These are phyloP conservation scores for Alternaria sp. DNA, from an alignment of 2,329 filamentous ascomycete species.

Conservation along the genomic window DNA sequence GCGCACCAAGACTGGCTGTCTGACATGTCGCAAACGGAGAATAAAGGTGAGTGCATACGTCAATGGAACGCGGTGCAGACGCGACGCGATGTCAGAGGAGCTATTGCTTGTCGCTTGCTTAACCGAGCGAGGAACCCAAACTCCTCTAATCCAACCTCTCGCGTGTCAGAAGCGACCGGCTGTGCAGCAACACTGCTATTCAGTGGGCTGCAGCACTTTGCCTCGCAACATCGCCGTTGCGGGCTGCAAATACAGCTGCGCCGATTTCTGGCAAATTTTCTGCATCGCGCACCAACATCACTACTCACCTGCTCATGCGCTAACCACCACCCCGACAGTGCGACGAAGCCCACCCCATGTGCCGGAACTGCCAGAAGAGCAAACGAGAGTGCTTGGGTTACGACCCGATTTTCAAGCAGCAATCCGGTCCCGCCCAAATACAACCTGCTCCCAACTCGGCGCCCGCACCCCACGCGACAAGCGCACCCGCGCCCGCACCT, in stretches of 20 bases:
- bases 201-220: not conserved
- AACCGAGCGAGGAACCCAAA: slow-evolving; percentile 48
- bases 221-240: not conserved
- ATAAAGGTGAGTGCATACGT: slow-evolving; percentile 67
- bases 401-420: slow-evolving; percentile 84
- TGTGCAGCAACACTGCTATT: not conserved
- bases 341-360: slow-evolving; percentile 92
- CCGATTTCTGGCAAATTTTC: slow-evolving; percentile 1
- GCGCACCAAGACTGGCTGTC: slow-evolving; percentile 75
- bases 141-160: slow-evolving; percentile 18
- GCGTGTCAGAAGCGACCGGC: slow-evolving; percentile 1
- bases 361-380: slow-evolving; percentile 87
- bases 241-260: not conserved
- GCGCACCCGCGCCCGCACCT: slow-evolving; percentile 41
- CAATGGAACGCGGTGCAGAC: slow-evolving; percentile 35
- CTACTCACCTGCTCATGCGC: slow-evolving; percentile 21
- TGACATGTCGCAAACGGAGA: slow-evolving; percentile 64
- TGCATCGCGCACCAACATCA: slow-evolving; percentile 5
- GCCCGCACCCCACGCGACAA: slow-evolving; percentile 41
- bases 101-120: slow-evolving; percentile 26
- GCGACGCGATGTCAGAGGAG: slow-evolving; percentile 32
- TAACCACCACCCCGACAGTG: slow-evolving; percentile 66
- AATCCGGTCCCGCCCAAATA: slow-evolving; percentile 71
- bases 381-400: slow-evolving; percentile 87
- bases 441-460: slow-evolving; percentile 69